phyloP scores from a whole-genome alignment of 805 yeast genomes.

The Yamadazyma takamatsuzukensis region DNA sequence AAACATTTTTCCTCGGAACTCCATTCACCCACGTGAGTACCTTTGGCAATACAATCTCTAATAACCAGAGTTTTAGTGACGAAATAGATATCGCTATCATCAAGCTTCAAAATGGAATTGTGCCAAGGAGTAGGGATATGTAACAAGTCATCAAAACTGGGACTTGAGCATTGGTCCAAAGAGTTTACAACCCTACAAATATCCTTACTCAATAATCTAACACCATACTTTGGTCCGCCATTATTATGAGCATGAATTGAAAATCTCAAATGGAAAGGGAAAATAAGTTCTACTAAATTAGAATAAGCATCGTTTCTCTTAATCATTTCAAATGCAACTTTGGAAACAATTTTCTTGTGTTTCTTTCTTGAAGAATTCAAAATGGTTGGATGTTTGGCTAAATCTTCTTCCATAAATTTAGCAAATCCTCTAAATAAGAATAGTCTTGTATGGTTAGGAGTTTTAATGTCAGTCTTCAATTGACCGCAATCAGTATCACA shows the following conservation, averaged over 20 bases:
- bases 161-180: conserved; percentile 38
- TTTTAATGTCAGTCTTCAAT: conserved; percentile 30
- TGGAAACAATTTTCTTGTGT: conserved; percentile 48
- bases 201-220: conserved; percentile 42
- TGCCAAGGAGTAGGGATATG: conserved; percentile 72
- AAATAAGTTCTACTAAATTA: conserved; percentile 54
- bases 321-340: conserved; percentile 62
- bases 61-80: conserved; percentile 22
- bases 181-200: conserved; percentile 46
- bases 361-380: conserved; percentile 40
- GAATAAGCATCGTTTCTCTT: conserved; percentile 63
- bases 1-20: conserved; percentile 13
- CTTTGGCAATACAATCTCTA: conserved; percentile 14
- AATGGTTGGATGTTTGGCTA: conserved; percentile 40
- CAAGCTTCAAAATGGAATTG: conserved; percentile 45
- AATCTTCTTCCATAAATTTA: conserved; percentile 58
- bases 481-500: conserved; percentile 39
- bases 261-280: conserved; percentile 57
- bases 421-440: conserved; percentile 54
- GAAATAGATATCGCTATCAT: conserved; percentile 26
- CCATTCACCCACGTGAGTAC: conserved; percentile 21
- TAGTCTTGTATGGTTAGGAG: conserved; percentile 47
- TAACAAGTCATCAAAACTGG: conserved; percentile 47
- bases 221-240: conserved; percentile 58
- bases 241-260: conserved; percentile 63